Base-by-base conservation (phyloP, 352 stramenopile species). In the Phytophthora capsici region DNA sequence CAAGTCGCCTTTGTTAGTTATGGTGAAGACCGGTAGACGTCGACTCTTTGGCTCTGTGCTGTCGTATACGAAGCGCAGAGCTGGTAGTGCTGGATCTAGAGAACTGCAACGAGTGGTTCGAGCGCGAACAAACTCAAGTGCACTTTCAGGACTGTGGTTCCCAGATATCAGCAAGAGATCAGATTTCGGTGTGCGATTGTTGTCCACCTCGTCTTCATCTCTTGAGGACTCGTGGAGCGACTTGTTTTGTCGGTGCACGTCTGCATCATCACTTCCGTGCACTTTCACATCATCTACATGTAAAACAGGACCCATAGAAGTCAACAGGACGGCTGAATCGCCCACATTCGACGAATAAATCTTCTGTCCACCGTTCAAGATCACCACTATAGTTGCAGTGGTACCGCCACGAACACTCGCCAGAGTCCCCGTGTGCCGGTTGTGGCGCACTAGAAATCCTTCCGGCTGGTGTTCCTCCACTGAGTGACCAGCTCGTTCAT, bases 41-140 rank as follows among this genome's bases (percentile, higher is more conserved):
- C 66, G 68, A 16, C 60, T 69, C 22, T 78, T 79, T 13, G 62
- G 57, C 37, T 78, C 69, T 9, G 52, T 52, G 25, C 51, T 62
- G 71, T 97, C 91, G 76, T 96, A 97, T 32, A 97, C 75, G 47
- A 97, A 96, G 34, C 84, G 74, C 22, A 97, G 75, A 23, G 81
- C 77, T 12, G 88, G 87, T 57, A 90, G 50, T 28, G 41, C 41
- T 22, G 50, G 45, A 53, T 78, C 63, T 3, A 37, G 20, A 1
- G 77, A 49, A 1, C 61, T 73, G 58, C 66, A 73, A 3, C 82
- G 66, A 6, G 69, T 73, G 4, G 62, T 53, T 12, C 86, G 61
- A 6, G 92, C 78, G 9, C 86, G 77, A 5, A 84, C 47, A 54
- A 92, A 97, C 65, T 97, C 91, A 32, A 69, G 66, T 26, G 80